A percentile compares a stretch with the other conserved stretches of the same genome.
These are phyloP conservation scores for Aspergillus sp. DNA, from an alignment of 2,329 filamentous ascomycete species.

Conservation along the genomic window DNA sequence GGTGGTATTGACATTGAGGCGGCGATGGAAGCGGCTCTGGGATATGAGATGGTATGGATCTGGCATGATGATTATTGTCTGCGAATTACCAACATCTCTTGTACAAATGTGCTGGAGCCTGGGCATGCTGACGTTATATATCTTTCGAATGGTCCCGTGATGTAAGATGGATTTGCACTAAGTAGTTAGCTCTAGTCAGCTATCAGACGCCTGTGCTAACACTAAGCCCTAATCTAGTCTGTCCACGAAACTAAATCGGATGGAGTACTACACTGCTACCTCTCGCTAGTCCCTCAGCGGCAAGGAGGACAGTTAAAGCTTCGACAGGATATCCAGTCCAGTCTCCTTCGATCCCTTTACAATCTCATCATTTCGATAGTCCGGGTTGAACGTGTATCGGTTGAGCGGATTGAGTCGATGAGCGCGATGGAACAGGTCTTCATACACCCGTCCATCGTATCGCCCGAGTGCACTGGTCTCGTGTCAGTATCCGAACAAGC, in stretches of 20 bases:
- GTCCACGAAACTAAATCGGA: too few relatives aligned
- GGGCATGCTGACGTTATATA: too few relatives aligned
- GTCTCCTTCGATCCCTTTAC: neutral
- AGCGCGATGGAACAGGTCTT: conserved; percentile 51
- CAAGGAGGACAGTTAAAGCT: neutral
- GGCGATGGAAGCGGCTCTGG: conserved; percentile 19
- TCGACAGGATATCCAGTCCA: neutral
- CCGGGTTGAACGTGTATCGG: conserved; percentile 46
- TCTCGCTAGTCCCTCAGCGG: too few relatives aligned
- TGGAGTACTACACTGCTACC: too few relatives aligned
- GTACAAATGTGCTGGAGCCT: too few relatives aligned
- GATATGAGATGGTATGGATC: conserved; percentile 11
- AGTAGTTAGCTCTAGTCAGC: too few relatives aligned
- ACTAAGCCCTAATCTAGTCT: too few relatives aligned
- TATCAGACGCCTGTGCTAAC: too few relatives aligned
- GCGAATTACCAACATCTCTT: too few relatives aligned
- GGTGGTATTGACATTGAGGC: conserved; percentile 5
- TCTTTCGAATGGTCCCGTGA: too few relatives aligned
- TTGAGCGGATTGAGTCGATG: conserved; percentile 53
- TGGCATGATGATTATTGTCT: too few relatives aligned
- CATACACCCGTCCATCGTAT: conserved; percentile 53
- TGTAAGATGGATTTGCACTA: too few relatives aligned
- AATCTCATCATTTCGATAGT: conserved; percentile 21
- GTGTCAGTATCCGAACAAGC: conserved; percentile 31
- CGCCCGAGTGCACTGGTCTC: conserved; percentile 37